Evolutionary conservation across 257 asterid species (phyloP).

Genomic region (Solanum ossicruentum): DNA sequence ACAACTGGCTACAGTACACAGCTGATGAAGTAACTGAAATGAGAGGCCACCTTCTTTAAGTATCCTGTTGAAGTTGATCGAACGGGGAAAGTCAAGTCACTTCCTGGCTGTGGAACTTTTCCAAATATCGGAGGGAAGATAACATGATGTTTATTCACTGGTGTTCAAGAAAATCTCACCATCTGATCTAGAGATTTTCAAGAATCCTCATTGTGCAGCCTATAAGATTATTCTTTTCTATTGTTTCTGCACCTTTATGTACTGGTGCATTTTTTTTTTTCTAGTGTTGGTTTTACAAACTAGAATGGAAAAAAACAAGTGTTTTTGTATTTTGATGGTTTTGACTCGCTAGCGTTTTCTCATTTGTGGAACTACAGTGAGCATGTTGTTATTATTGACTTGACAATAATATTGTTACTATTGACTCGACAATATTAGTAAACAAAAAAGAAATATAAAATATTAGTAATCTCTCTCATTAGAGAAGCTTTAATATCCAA

Average conservation of each 20-base stretch:
- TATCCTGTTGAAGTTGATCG: too few species aligned
- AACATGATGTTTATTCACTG: constrained; percentile 24
- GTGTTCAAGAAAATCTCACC: constrained; percentile 79
- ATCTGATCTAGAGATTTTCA: constrained; percentile 20
- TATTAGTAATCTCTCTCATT: not conserved
- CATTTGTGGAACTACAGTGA: not conserved
- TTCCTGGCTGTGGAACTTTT: too few species aligned
- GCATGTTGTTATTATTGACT: not conserved
- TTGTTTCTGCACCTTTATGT: not conserved
- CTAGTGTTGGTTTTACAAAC: not conserved
- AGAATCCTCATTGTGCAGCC: not conserved
- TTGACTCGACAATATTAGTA: too few species aligned
- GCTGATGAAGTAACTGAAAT: too few species aligned
- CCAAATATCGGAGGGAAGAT: constrained; percentile 85
- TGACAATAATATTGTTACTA: too few species aligned
- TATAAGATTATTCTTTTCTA: not conserved
- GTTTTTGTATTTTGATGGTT: not conserved
- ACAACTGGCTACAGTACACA: too few species aligned
- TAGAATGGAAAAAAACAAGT: not conserved
- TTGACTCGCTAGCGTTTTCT: not conserved
- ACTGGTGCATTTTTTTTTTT: not conserved
- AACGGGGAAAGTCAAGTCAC: too few species aligned
- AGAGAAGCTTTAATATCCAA: not conserved
- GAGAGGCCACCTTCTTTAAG: too few species aligned
- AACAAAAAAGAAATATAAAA: too few species aligned